Evolutionary conservation across 2,329 filamentous ascomycete species (phyloP), one percentile per base, ranked within the genome.

Genomic region (Ophiostoma triangulosporum): DNA sequence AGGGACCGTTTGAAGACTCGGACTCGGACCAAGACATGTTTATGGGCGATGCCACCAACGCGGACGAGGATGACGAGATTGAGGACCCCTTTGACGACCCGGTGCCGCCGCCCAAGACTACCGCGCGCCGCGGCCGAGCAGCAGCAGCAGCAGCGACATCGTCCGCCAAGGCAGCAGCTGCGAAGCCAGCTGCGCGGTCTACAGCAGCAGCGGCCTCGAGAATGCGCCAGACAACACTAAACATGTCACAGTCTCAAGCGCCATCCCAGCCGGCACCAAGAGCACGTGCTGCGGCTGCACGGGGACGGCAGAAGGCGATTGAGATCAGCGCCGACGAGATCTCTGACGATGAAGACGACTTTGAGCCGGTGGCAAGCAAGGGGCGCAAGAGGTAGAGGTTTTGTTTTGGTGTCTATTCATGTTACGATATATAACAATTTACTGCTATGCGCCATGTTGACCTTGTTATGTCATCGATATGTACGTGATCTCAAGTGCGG

Each of bases 41-140:
- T 8, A 64, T 80, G 3, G 78, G 79, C 24, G 73, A 76, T 14
- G 70, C 73, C 9, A 71, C 70, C 11, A 68, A 69, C 3, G 63
- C 53, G 1, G 54, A 62, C 20, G 45, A 36, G 3, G 49, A 52
- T 9, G 46, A 48, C 7, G 40, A 48, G 26, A 45, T 54, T 35
- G 52, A 54, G 4, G 52, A 54, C 35, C 36, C 33, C 11, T 27
- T 50, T 7, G 63, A 65, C 15, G 38, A 29, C 3, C 40, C 49
- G 7, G 64, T 66, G 4, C 64, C 67, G 4, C 69, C 69, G 35
- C 61, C 70, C 0, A 65, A 33, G 59, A 68, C 69, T 31, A 60
- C 70, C 0, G 65, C 36, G 59, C 61, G 56, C 4, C 49, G 54
- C 5, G 50, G 49, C 1, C 36, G 54, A 12, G 48, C 50, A 6